Percentiles rank a stretch among this genome's conserved stretches.
phyloP scores from a whole-genome alignment of 2,329 filamentous ascomycete genomes.

The Aspergillus intermedius region DNA sequence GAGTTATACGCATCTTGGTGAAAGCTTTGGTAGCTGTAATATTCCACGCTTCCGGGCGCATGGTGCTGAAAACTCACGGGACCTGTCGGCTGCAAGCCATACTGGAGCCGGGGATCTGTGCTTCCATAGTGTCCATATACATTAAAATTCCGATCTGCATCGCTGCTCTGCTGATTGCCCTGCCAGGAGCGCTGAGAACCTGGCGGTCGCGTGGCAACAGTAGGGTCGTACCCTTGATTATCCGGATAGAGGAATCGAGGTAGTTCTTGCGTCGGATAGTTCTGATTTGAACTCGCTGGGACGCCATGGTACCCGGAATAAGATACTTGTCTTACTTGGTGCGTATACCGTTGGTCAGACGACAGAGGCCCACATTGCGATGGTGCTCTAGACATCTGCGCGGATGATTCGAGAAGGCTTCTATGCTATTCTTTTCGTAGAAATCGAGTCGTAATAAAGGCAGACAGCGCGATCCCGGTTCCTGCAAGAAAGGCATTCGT shows the following conservation, averaged over 20 bases:
- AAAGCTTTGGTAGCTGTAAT: slow-evolving; percentile 8
- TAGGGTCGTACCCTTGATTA: slow-evolving; percentile 14
- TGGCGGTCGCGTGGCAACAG: slow-evolving; percentile 6
- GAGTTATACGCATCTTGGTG: slow-evolving; percentile 18
- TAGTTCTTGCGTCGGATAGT: slow-evolving; percentile 16
- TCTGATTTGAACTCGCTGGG: slow-evolving; percentile 11
- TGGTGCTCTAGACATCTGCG: slow-evolving; percentile 28
- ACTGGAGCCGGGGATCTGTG: slow-evolving; percentile 11
- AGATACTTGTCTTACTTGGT: slow-evolving; percentile 10
- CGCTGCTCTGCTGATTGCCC: slow-evolving; percentile 11
- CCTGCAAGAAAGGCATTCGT: slow-evolving; percentile 11
- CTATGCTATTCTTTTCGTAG: neutral
- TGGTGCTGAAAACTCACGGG: slow-evolving; percentile 10
- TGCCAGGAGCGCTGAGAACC: slow-evolving; percentile 12
- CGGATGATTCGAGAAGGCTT: neutral
- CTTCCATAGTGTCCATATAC: slow-evolving; percentile 17
- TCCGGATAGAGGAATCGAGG: slow-evolving; percentile 17
- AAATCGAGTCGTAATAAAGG: neutral
- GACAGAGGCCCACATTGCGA: slow-evolving; percentile 22
- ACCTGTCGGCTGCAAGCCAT: slow-evolving; percentile 13
- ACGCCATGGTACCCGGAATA: slow-evolving; percentile 8
- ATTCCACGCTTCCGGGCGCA: slow-evolving; percentile 9
- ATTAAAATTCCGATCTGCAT: slow-evolving; percentile 18
- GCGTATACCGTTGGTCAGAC: slow-evolving; percentile 15
- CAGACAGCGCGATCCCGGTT: slow-evolving; percentile 1